phyloP scores from a whole-genome alignment of 495 filamentous ascomycete genomes.

The Cryomyces minteri region DNA sequence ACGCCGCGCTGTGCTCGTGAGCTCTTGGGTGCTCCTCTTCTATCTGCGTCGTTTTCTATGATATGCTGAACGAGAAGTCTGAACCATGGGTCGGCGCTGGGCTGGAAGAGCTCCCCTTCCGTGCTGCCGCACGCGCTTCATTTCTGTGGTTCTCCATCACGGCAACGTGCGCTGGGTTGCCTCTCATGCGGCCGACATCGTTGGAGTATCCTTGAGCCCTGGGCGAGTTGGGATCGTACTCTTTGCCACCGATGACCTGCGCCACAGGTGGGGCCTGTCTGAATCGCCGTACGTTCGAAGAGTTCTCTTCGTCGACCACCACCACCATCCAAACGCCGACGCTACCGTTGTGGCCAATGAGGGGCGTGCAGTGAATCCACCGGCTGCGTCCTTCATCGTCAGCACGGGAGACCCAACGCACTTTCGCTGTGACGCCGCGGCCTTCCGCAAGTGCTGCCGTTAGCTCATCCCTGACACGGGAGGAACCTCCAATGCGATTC shows the following conservation, averaged over 20 bases:
- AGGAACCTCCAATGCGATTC: constrained; percentile 35
- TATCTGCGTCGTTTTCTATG: too few relatives aligned
- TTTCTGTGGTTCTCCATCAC: too few relatives aligned
- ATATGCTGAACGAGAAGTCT: too few relatives aligned
- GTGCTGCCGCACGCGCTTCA: too few relatives aligned
- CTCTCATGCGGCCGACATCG: too few relatives aligned
- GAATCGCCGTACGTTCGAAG: neutral
- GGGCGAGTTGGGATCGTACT: too few relatives aligned
- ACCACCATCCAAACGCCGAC: constrained; percentile 55
- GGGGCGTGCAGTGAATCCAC: constrained; percentile 49
- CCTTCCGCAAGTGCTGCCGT: constrained; percentile 33
- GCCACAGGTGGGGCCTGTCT: constrained; percentile 2
- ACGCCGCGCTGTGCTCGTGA: too few relatives aligned
- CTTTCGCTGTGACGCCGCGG: constrained; percentile 38
- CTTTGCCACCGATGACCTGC: neutral
- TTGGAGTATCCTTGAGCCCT: too few relatives aligned
- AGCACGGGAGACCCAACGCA: constrained; percentile 30
- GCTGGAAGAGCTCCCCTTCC: too few relatives aligned
- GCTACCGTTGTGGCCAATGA: constrained; percentile 33
- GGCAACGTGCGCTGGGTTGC: too few relatives aligned
- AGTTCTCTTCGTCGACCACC: constrained; percentile 34
- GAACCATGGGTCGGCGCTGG: too few relatives aligned
- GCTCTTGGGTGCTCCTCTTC: too few relatives aligned
- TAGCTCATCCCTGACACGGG: constrained; percentile 32
- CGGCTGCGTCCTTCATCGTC: constrained; percentile 26